A percentile compares a stretch with the other conserved stretches of the same genome.
These are phyloP conservation scores for Pseudogymnoascus sp. DNA, from an alignment of 2,329 filamentous ascomycete species.

Conservation along the genomic window DNA sequence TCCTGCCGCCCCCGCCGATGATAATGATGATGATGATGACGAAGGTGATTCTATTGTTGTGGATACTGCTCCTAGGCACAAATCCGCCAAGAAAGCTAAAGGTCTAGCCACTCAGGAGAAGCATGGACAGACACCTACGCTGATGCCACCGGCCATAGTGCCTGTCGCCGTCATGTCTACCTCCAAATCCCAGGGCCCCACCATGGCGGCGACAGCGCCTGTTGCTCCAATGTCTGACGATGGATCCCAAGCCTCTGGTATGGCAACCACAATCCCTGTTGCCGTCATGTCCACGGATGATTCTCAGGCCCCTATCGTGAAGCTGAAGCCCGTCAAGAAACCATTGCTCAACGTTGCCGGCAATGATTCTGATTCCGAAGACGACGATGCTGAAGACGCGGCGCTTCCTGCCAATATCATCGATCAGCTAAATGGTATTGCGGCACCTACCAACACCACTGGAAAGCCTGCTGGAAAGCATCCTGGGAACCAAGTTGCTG, in stretches of 20 bases:
- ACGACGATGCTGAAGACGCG: not conserved
- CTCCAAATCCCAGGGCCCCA: not conserved
- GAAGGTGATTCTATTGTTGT: not conserved
- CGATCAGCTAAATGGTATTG: not conserved
- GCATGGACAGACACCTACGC: not conserved
- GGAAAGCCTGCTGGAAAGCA: not conserved
- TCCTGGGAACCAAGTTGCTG: not conserved
- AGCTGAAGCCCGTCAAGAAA: not conserved
- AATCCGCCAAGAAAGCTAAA: not conserved
- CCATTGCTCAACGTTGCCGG: not conserved
- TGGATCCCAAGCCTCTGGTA: not conserved
- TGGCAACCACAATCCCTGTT: not conserved
- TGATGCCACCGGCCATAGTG: not conserved
- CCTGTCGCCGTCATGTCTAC: not conserved
- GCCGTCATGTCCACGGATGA: not conserved
- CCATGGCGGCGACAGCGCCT: not conserved
- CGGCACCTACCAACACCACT: not conserved
- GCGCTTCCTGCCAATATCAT: not conserved
- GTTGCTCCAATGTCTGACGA: not conserved
- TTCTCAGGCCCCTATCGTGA: not conserved
- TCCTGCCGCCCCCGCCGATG: slow-evolving; percentile 13
- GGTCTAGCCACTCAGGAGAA: not conserved
- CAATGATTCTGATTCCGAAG: not conserved
- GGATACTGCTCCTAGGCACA: not conserved
- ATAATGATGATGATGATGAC: too few species aligned